A percentile compares a stretch with the other conserved stretches of the same genome.
These are phyloP conservation scores for Psilocybe tampanensis DNA, from an alignment of 768 basidiomycete species.

Conservation along the genomic window DNA sequence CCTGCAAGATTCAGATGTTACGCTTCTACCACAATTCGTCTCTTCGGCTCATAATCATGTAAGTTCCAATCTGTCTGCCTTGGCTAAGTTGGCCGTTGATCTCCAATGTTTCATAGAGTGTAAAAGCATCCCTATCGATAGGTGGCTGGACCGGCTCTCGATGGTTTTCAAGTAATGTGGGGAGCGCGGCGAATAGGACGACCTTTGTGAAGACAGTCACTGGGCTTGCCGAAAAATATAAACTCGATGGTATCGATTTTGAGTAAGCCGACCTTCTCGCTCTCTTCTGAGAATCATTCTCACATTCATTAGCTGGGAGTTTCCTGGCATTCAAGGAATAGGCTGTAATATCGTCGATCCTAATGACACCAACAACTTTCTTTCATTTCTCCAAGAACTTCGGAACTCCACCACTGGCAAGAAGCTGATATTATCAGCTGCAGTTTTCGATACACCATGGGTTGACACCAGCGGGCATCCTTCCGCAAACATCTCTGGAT, in stretches of 20 bases:
- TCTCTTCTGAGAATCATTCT: background rate
- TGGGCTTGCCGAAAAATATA: slow-evolving; percentile 47
- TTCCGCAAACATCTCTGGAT: slow-evolving; percentile 62
- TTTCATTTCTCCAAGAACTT: slow-evolving; percentile 74
- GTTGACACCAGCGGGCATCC: slow-evolving; percentile 56
- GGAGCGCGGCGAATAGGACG: slow-evolving; percentile 54
- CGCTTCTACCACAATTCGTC: slow-evolving; percentile 59
- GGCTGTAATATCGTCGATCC: slow-evolving; percentile 66
- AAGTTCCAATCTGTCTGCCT: slow-evolving; percentile 3
- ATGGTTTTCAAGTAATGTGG: slow-evolving; percentile 64
- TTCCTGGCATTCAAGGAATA: slow-evolving; percentile 69
- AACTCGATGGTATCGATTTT: slow-evolving; percentile 68
- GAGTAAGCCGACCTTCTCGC: slow-evolving; percentile 44
- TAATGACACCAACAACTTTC: slow-evolving; percentile 77
- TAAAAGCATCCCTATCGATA: slow-evolving; percentile 59
- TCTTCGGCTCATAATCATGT: slow-evolving; percentile 42
- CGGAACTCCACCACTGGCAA: slow-evolving; percentile 53
- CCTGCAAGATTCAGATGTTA: slow-evolving; percentile 43
- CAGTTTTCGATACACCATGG: slow-evolving; percentile 70
- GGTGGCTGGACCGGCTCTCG: slow-evolving; percentile 71
- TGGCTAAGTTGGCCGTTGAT: slow-evolving; percentile 1
- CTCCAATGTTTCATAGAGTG: slow-evolving; percentile 37
- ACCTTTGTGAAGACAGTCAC: slow-evolving; percentile 58
- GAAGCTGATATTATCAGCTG: slow-evolving; percentile 72
- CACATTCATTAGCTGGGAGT: slow-evolving; percentile 71